Percentiles rank a stretch among this genome's conserved stretches.
phyloP scores from a whole-genome alignment of 306 rosid genomes.

The Albizia julibrissin region DNA sequence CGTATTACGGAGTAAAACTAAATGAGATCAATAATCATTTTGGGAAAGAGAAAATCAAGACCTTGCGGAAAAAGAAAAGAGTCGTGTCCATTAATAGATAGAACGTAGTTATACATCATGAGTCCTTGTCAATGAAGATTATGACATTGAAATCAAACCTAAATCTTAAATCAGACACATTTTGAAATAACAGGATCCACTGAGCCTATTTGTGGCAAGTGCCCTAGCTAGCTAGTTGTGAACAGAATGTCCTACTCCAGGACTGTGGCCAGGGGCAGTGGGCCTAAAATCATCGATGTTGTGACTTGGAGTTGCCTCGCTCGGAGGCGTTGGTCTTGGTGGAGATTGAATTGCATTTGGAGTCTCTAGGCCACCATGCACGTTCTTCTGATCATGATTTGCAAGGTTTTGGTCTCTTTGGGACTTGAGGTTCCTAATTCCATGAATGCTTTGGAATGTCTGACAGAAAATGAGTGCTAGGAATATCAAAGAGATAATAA shows the following conservation, averaged over 20 bases:
- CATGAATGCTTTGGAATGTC: slow-evolving; percentile 8
- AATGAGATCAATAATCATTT: not conserved
- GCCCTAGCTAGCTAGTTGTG: slow-evolving; percentile 22
- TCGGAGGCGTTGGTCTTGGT: not conserved
- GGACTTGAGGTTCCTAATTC: slow-evolving; percentile 8
- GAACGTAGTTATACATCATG: not conserved
- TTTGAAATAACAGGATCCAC: not conserved
- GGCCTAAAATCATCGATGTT: slow-evolving; percentile 41
- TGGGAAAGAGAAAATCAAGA: no score
- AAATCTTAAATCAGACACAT: not conserved
- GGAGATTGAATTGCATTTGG: not conserved
- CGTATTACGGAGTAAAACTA: not conserved
- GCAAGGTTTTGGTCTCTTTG: not conserved
- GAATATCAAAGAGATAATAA: not conserved
- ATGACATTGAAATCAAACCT: not conserved
- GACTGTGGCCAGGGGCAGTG: slow-evolving; percentile 52
- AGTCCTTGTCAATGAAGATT: not conserved
- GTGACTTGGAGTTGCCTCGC: not conserved
- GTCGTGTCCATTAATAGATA: not conserved
- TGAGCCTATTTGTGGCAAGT: not conserved
- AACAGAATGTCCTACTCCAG: slow-evolving; percentile 54
- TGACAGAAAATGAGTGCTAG: slow-evolving; percentile 14
- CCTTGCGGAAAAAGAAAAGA: not conserved
- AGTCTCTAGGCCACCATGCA: not conserved
- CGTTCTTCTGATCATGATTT: not conserved